Conservation (phyloP, 768 basidiomycete genomes). For the Lentinula sp. region DNA sequence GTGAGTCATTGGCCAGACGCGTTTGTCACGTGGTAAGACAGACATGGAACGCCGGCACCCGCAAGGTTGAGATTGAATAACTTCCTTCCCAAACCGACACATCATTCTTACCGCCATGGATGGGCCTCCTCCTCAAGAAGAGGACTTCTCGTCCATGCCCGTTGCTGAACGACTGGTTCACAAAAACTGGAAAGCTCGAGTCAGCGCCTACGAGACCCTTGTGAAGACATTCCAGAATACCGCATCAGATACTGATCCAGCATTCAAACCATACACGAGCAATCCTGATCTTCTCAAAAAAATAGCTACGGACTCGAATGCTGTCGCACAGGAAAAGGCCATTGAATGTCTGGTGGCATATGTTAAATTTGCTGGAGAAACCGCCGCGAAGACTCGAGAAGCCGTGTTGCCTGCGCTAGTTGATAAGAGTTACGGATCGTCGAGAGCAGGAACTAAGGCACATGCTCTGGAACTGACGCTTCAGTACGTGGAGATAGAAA, state of each 20-base stretch:
- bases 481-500: slow-evolving; percentile 93
- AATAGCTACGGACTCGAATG: slow-evolving; percentile 87
- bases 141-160: slow-evolving; percentile 81
- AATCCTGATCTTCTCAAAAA: slow-evolving; percentile 78
- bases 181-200: slow-evolving; percentile 99
- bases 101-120: slow-evolving; percentile 52
- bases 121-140: slow-evolving; percentile 86
- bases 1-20: background rate
- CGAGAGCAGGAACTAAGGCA: slow-evolving; percentile 83
- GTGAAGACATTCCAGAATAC: slow-evolving; percentile 84
- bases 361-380: slow-evolving; percentile 90
- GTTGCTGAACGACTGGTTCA: slow-evolving; percentile 79
- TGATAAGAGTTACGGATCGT: slow-evolving; percentile 92
- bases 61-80: background rate
- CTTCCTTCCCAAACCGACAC: background rate
- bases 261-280: slow-evolving; percentile 84
- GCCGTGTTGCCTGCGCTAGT: slow-evolving; percentile 86
- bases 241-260: slow-evolving; percentile 89
- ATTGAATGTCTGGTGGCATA: slow-evolving; percentile 83
- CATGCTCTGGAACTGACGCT: slow-evolving; percentile 81
- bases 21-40: background rate
- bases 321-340: slow-evolving; percentile 97
- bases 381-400: slow-evolving; percentile 72
- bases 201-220: slow-evolving; percentile 86
- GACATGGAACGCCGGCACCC: background rate